Evolutionary conservation across 805 yeast genomes (phyloP).

Genomic region (Teunomyces barrocoloradensis): DNA sequence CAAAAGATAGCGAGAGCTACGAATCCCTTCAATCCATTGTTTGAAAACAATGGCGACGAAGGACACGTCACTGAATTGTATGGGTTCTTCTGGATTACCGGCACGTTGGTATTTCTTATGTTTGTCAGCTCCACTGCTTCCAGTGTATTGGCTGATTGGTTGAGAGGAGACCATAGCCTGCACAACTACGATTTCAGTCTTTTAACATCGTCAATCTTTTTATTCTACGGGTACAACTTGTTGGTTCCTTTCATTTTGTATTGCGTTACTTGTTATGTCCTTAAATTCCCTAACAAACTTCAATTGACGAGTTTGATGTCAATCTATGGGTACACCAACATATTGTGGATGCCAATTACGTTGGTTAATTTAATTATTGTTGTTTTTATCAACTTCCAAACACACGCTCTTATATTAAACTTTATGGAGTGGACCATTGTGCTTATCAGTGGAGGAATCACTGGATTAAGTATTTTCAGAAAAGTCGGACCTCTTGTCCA

Average conservation of each 20-base stretch:
- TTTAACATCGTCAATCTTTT: constrained; percentile 63
- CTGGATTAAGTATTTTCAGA: constrained; percentile 53
- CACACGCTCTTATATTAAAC: constrained; percentile 39
- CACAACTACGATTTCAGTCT: constrained; percentile 55
- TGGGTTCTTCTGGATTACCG: constrained; percentile 90
- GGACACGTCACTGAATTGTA: constrained; percentile 61
- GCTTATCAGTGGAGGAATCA: constrained; percentile 54
- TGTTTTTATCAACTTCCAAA: constrained; percentile 39
- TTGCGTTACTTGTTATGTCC: constrained; percentile 48
- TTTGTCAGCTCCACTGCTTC: constrained; percentile 75
- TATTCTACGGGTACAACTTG: constrained; percentile 76
- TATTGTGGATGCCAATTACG: constrained; percentile 84
- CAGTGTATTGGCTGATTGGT: constrained; percentile 56
- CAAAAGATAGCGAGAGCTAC: constrained; percentile 52
- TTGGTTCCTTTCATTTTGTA: constrained; percentile 59
- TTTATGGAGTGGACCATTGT: constrained; percentile 65
- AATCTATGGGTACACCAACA: constrained; percentile 80
- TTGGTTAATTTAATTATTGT: constrained; percentile 57
- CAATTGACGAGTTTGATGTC: constrained; percentile 63
- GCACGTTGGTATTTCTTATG: constrained; percentile 69
- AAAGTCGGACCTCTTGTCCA: constrained; percentile 42
- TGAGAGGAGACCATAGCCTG: constrained; percentile 37
- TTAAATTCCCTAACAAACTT: constrained; percentile 49
- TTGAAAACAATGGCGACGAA: constrained; percentile 27
- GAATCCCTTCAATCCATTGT: constrained; percentile 47